phyloP scores from a whole-genome alignment of 2,329 filamentous ascomycete species.

The Monosporascus cannonballus region DNA sequence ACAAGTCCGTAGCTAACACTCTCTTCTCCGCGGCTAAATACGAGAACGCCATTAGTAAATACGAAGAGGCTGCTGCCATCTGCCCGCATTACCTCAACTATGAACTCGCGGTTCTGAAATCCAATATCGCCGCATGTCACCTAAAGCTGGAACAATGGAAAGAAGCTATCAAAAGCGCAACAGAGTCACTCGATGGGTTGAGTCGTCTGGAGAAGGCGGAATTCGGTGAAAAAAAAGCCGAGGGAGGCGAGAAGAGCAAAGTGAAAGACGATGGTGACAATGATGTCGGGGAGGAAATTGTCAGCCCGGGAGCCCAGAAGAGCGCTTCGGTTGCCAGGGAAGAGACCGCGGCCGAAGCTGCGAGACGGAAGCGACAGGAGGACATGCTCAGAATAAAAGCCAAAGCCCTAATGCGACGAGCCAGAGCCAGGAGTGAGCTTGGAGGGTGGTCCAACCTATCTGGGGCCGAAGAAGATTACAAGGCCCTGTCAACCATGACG shows the following conservation, averaged over 20 bases:
- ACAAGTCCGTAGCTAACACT: conserved; percentile 71
- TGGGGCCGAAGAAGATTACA: conserved; percentile 76
- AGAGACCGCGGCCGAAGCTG: conserved; percentile 22
- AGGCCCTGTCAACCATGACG: conserved; percentile 50
- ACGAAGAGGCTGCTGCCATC: conserved; percentile 71
- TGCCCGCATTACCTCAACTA: conserved; percentile 84
- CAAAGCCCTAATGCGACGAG: conserved; percentile 78
- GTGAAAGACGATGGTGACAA: conserved; percentile 37
- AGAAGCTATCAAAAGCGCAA: conserved; percentile 69
- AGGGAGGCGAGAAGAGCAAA: conserved; percentile 41
- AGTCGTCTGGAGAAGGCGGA: conserved; percentile 46
- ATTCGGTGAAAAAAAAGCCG: conserved; percentile 25
- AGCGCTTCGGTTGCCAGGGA: conserved; percentile 35
- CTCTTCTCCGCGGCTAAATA: conserved; percentile 71
- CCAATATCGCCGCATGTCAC: conserved; percentile 86
- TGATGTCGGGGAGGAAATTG: conserved; percentile 49
- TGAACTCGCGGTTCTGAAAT: conserved; percentile 78
- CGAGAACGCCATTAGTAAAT: conserved; percentile 72
- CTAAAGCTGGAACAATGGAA: conserved; percentile 83
- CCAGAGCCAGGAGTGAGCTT: conserved; percentile 63
- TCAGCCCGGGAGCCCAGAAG: conserved; percentile 51
- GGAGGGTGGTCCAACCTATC: conserved; percentile 76
- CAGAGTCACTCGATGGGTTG: conserved; percentile 66
- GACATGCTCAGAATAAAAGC: conserved; percentile 72
- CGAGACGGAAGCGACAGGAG: conserved; percentile 35